Evolutionary conservation across 1,139 yeast genomes (phyloP).

Genomic region (Saccharomyces pastorianus): DNA sequence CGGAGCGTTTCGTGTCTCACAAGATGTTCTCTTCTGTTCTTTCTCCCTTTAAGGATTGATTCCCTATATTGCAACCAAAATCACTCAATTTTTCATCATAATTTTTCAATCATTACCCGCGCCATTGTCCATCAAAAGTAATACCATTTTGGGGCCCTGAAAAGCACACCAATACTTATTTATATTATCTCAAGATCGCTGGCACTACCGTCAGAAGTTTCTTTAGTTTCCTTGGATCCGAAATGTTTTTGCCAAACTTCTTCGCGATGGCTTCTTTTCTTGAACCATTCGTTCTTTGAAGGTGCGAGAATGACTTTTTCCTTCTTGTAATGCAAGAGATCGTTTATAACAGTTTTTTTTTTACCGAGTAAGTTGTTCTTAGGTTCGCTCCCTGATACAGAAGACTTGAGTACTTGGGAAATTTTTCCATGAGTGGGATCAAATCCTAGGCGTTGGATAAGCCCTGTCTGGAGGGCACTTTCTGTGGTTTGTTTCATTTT

Average conservation of each 20-base stretch:
- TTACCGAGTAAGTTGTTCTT: conserved; percentile 10
- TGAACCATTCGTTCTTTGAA: conserved; percentile 25
- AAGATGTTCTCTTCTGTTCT: background rate
- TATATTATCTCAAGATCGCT: conserved; percentile 35
- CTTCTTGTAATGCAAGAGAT: conserved; percentile 30
- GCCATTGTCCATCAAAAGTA: background rate
- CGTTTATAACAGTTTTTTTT: conserved; percentile 23
- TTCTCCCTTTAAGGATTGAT: background rate
- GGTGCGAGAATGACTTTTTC: conserved; percentile 30
- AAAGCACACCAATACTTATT: background rate
- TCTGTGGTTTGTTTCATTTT: conserved; percentile 19
- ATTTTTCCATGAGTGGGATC: conserved; percentile 40
- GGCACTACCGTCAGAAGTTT: conserved; percentile 22
- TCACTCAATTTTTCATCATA: background rate
- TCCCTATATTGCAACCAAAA: background rate
- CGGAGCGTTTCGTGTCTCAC: background rate
- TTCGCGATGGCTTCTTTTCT: conserved; percentile 24
- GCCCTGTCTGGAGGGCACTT: conserved; percentile 35
- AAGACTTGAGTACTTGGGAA: conserved; percentile 15
- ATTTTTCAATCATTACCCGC: background rate
- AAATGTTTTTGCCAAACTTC: conserved; percentile 22
- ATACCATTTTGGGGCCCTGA: background rate
- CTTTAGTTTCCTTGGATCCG: conserved; percentile 7
- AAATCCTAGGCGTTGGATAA: conserved; percentile 41
- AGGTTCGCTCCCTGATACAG: background rate